Evolutionary conservation across 176 grass and related monocot species (phyloP).

Genomic region (Aegilops bicornis): DNA sequence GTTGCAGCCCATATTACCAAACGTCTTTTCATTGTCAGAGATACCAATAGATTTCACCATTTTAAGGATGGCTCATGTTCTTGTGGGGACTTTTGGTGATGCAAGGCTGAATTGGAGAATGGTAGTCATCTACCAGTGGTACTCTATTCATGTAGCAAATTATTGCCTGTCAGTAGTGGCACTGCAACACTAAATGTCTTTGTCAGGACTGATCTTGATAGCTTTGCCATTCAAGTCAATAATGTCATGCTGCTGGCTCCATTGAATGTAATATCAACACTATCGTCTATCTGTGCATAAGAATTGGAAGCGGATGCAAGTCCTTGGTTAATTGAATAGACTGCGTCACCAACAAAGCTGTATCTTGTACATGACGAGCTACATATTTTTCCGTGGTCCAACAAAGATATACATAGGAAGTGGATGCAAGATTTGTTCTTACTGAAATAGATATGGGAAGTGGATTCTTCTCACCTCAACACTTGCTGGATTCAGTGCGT

Average conservation of each 20-base stretch:
- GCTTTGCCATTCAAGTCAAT: constrained; percentile 36
- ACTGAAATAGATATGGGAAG: constrained; percentile 6
- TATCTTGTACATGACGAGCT: background rate
- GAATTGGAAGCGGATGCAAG: constrained; percentile 20
- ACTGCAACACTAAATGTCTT: constrained; percentile 12
- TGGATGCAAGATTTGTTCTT: constrained; percentile 11
- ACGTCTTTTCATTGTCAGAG: constrained; percentile 36
- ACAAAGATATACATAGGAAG: background rate
- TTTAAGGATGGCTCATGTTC: constrained; percentile 44
- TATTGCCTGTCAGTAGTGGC: constrained; percentile 29
- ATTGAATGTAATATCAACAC: constrained; percentile 34
- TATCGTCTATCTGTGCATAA: constrained; percentile 19
- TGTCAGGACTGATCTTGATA: constrained; percentile 28
- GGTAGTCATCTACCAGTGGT: constrained; percentile 7
- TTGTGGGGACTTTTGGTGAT: constrained; percentile 56
- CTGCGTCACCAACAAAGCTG: constrained; percentile 17
- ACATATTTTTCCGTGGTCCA: constrained; percentile 1
- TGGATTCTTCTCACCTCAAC: constrained; percentile 9
- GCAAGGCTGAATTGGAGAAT: constrained; percentile 20
- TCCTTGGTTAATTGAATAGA: constrained; percentile 18
- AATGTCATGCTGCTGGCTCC: constrained; percentile 20
- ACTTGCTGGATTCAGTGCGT: constrained; percentile 4
- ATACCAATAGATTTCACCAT: constrained; percentile 43
- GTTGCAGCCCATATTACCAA: constrained; percentile 20
- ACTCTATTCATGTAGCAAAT: constrained; percentile 39